Conservation (phyloP, 2,329 filamentous ascomycete species). For the Grosmannia penicillata region DNA sequence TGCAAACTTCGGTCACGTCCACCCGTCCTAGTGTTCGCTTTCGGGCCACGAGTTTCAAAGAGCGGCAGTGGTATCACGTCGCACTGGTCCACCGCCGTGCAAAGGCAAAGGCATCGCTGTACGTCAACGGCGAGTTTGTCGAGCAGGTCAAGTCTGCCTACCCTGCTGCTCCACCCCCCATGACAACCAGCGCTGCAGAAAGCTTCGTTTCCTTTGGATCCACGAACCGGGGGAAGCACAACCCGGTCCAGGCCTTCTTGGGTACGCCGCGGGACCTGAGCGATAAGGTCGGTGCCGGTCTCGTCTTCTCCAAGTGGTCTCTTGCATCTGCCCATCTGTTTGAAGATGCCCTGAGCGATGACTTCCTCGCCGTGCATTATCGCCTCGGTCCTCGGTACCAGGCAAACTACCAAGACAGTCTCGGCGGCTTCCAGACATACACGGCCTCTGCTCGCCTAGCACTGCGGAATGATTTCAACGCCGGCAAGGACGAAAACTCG, state of each 20-base stretch:
- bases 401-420: slow-evolving; percentile 91
- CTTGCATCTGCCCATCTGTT: slow-evolving; percentile 82
- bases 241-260: slow-evolving; percentile 78
- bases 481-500: slow-evolving; percentile 78
- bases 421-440: slow-evolving; percentile 94
- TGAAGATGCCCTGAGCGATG: slow-evolving; percentile 76
- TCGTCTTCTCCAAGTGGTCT: slow-evolving; percentile 71
- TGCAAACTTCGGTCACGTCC: slow-evolving; percentile 87
- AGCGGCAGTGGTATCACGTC: slow-evolving; percentile 83
- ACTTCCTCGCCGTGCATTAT: slow-evolving; percentile 80
- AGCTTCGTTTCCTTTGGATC: slow-evolving; percentile 55
- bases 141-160: slow-evolving; percentile 87
- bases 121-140: slow-evolving; percentile 83
- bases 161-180: slow-evolving; percentile 54
- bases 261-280: slow-evolving; percentile 86
- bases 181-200: slow-evolving; percentile 46
- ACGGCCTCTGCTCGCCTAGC: slow-evolving; percentile 82
- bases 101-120: slow-evolving; percentile 72
- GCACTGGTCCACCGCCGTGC: slow-evolving; percentile 72
- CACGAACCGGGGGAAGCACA: slow-evolving; percentile 28
- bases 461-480: slow-evolving; percentile 80
- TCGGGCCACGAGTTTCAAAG: slow-evolving; percentile 64
- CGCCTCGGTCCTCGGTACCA: slow-evolving; percentile 82
- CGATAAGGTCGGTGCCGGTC: slow-evolving; percentile 54
- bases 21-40: slow-evolving; percentile 83